phyloP scores from a whole-genome alignment of 2,329 filamentous ascomycete genomes.

The Penicillium sp. region DNA sequence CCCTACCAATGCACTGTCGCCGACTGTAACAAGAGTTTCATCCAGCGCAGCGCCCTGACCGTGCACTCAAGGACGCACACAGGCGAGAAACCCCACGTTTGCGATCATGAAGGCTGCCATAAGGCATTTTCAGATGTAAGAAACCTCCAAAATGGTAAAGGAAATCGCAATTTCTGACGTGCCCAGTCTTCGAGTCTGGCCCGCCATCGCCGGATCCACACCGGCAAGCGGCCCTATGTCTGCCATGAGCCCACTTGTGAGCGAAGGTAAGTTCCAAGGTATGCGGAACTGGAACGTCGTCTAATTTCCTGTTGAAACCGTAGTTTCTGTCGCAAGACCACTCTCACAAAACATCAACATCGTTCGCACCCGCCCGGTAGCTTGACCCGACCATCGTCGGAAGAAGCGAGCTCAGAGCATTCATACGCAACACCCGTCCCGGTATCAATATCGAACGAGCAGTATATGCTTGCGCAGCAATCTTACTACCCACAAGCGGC shows the following conservation, averaged over 20 bases:
- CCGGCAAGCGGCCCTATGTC: conserved; percentile 43
- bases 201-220: conserved; percentile 43
- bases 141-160: not conserved
- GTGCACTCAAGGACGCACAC: conserved; percentile 48
- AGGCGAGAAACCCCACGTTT: conserved; percentile 47
- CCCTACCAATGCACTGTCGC: conserved; percentile 49
- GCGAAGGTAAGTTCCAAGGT: conserved; percentile 31
- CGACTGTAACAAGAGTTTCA: conserved; percentile 51
- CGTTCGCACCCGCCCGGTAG: conserved; percentile 40
- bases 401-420: conserved; percentile 39
- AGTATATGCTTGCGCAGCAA: conserved; percentile 39
- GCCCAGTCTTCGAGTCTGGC: conserved; percentile 43
- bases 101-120: conserved; percentile 44
- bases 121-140: conserved; percentile 49
- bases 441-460: conserved; percentile 34
- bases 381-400: conserved; percentile 37
- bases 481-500: conserved; percentile 36
- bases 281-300: not conserved
- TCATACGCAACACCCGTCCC: conserved; percentile 33
- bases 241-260: conserved; percentile 44
- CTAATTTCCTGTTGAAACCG: conserved; percentile 5
- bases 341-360: conserved; percentile 43
- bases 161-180: not conserved
- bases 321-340: conserved; percentile 45
- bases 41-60: conserved; percentile 51